These are phyloP conservation scores for Xanthoconium separans DNA, from an alignment of 1,284 basidiomycete genomes.

Conservation along the genomic window DNA sequence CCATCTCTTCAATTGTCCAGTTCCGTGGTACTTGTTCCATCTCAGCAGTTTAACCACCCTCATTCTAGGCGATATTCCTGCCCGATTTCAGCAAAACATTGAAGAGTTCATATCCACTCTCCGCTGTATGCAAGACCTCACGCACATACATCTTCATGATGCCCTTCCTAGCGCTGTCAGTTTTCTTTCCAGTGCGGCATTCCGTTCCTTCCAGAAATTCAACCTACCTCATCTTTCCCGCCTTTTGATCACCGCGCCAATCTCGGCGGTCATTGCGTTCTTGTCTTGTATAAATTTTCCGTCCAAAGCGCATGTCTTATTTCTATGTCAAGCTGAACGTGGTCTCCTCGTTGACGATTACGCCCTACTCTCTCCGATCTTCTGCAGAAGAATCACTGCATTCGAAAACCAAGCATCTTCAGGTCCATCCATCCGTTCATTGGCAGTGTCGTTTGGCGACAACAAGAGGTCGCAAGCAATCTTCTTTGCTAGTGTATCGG, in stretches of 20 bases:
- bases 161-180: conserved; percentile 14
- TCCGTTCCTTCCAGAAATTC: background rate
- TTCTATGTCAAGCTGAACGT: background rate
- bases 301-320: background rate
- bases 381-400: background rate
- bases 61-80: conserved; percentile 15
- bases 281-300: conserved; percentile 8
- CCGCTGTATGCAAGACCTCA: conserved; percentile 27
- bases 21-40: conserved; percentile 23
- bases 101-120: conserved; percentile 26
- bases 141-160: conserved; percentile 22
- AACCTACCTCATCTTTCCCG: conserved; percentile 8
- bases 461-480: no score
- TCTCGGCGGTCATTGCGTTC: background rate
- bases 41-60: conserved; percentile 30
- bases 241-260: conserved; percentile 1
- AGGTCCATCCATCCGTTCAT: background rate
- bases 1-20: conserved; percentile 12
- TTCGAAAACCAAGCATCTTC: no score
- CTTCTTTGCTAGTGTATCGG: background rate
- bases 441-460: background rate
- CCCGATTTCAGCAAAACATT: conserved; percentile 10
- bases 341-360: background rate
- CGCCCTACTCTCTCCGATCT: background rate
- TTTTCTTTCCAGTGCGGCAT: background rate